Conservation (phyloP, 139 green algal genomes). For the Chlorella sorokiniana region DNA sequence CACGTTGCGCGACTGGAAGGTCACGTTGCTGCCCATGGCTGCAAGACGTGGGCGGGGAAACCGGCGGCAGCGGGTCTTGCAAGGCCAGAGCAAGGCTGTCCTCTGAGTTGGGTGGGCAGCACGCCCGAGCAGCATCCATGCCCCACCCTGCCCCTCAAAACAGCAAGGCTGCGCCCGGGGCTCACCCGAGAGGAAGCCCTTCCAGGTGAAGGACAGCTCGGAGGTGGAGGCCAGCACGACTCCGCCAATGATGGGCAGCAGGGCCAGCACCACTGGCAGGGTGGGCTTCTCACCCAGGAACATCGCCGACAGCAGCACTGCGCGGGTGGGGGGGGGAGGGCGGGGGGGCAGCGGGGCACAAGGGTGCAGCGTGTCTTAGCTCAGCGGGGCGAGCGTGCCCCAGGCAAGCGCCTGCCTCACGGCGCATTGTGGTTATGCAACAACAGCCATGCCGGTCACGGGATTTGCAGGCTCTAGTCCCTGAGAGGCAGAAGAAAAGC, state of each 20-base stretch:
- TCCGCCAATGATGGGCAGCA: slow-evolving; percentile 92
- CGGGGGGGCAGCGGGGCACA: background rate
- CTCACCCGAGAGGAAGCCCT: slow-evolving; percentile 80
- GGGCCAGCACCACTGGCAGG: slow-evolving; percentile 70
- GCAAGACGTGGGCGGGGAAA: slow-evolving; percentile 59
- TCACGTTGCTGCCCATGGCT: slow-evolving; percentile 95
- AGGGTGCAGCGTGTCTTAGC: too few relatives aligned
- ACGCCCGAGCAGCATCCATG: background rate
- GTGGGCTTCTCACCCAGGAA: slow-evolving; percentile 86
- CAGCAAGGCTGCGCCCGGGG: background rate
- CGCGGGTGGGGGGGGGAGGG: background rate
- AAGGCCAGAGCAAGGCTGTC: too few relatives aligned
- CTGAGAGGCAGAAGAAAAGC: background rate
- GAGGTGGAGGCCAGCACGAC: slow-evolving; percentile 86
- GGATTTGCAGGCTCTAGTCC: too few relatives aligned
- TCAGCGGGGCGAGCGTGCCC: background rate
- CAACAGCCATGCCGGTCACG: too few relatives aligned
- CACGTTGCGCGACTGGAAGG: slow-evolving; percentile 97
- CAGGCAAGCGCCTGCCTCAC: background rate
- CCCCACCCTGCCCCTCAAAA: background rate
- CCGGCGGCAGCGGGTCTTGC: too few relatives aligned
- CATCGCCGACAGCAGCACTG: slow-evolving; percentile 81
- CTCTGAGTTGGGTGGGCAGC: background rate
- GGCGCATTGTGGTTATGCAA: background rate
- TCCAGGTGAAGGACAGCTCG: slow-evolving; percentile 69